A percentile compares a stretch with the other conserved stretches of the same genome.
These are phyloP conservation scores for Pseudoperonospora humuli DNA, from an alignment of 352 stramenopile genomes.

Conservation along the genomic window DNA sequence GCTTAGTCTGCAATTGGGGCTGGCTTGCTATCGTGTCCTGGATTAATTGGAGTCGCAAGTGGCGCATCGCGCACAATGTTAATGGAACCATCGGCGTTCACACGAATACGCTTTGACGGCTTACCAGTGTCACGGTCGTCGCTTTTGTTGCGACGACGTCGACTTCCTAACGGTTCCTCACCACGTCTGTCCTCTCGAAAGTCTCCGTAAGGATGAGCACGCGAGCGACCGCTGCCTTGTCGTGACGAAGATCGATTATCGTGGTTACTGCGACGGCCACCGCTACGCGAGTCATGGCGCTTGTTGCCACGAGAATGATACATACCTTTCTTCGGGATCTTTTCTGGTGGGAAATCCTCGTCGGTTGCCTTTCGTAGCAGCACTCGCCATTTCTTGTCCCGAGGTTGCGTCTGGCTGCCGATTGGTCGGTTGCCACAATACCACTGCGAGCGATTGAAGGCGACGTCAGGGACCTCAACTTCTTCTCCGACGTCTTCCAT, in stretches of 20 bases:
- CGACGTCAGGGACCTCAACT: slow-evolving; percentile 39
- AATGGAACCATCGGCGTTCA: slow-evolving; percentile 59
- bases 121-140: slow-evolving; percentile 33
- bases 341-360: slow-evolving; percentile 76
- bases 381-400: slow-evolving; percentile 61
- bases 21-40: slow-evolving; percentile 7
- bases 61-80: slow-evolving; percentile 36
- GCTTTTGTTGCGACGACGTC: slow-evolving; percentile 20
- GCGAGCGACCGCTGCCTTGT: slow-evolving; percentile 9
- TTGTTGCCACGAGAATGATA: slow-evolving; percentile 57
- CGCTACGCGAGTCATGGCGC: slow-evolving; percentile 11
- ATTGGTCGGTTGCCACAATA: slow-evolving; percentile 38
- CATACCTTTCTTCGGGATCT: slow-evolving; percentile 45
- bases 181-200: slow-evolving; percentile 27
- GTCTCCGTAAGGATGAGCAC: slow-evolving; percentile 39
- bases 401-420: slow-evolving; percentile 39
- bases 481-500: slow-evolving; percentile 23
- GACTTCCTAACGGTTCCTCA: slow-evolving; percentile 13
- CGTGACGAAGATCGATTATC: slow-evolving; percentile 30
- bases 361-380: slow-evolving; percentile 61
- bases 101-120: slow-evolving; percentile 42
- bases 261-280: slow-evolving; percentile 17
- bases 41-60: slow-evolving; percentile 1
- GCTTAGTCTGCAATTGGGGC: slow-evolving; percentile 15
- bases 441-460: slow-evolving; percentile 65